Evolutionary conservation across 495 filamentous ascomycete species (phyloP).

Genomic region (Chaetomium cochliodes): DNA sequence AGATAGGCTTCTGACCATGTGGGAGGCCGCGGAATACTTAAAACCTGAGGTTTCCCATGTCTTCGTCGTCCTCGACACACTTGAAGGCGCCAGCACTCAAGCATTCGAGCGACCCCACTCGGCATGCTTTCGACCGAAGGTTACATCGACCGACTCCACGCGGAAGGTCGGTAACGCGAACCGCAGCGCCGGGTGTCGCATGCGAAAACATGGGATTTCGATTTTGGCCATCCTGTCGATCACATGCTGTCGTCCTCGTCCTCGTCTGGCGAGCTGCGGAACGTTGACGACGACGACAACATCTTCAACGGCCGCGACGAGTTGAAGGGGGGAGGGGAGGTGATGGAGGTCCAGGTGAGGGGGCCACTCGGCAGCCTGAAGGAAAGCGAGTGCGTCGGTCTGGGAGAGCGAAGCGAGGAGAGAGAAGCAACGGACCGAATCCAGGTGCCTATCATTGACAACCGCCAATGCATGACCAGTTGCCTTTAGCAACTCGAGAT

Average conservation of each 20-base stretch:
- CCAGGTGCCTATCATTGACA: slow-evolving; percentile 9
- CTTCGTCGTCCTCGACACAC: not conserved
- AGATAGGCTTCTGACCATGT: not conserved
- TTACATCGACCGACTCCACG: slow-evolving; percentile 6
- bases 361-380: not conserved
- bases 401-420: not conserved
- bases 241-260: not conserved
- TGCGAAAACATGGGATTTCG: slow-evolving; percentile 1
- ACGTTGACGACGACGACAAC: not conserved
- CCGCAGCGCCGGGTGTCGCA: not conserved
- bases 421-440: slow-evolving; percentile 7
- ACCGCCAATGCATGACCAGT: slow-evolving; percentile 18
- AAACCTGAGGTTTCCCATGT: not conserved
- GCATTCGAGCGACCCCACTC: slow-evolving; percentile 3
- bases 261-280: not conserved
- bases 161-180: not conserved
- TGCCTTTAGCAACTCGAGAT: slow-evolving; percentile 17
- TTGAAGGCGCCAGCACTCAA: not conserved
- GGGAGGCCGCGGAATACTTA: slow-evolving; percentile 1
- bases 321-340: not conserved
- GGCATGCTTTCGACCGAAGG: slow-evolving; percentile 7
- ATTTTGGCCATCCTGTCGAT: slow-evolving; percentile 5
- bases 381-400: not conserved
- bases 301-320: not conserved
- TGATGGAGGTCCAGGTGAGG: not conserved